phyloP scores from a whole-genome alignment of 2,329 filamentous ascomycete genomes.

The Macrophomina tecta region DNA sequence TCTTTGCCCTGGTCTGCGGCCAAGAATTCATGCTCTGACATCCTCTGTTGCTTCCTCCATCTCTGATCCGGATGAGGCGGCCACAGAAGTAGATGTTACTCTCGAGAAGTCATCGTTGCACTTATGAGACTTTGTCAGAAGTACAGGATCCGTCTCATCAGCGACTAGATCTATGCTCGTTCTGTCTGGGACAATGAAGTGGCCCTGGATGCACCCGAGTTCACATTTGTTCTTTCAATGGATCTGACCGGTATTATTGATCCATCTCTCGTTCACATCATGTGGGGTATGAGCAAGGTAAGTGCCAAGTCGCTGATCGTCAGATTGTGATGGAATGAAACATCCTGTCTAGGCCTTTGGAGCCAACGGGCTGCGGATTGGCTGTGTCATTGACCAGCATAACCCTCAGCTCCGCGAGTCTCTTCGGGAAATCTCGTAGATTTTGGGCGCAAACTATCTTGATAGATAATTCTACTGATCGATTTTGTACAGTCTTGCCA shows the following conservation, averaged over 20 bases:
- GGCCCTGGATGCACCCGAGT: conserved; percentile 26
- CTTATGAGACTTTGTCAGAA: conserved; percentile 39
- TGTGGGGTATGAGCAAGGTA: conserved; percentile 41
- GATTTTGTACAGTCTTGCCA: conserved; percentile 26
- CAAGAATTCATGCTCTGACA: too few relatives aligned
- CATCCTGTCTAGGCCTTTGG: conserved; percentile 37
- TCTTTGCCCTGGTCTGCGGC: too few relatives aligned
- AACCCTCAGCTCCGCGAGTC: conserved; percentile 2
- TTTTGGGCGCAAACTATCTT: not conserved
- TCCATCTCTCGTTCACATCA: conserved; percentile 36
- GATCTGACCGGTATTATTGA: conserved; percentile 31
- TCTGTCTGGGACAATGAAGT: conserved; percentile 36
- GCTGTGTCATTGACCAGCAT: conserved; percentile 36
- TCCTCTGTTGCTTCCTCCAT: too few relatives aligned
- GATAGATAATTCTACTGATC: too few relatives aligned
- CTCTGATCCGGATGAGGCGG: too few relatives aligned
- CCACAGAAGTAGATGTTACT: not conserved
- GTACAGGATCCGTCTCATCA: conserved; percentile 41
- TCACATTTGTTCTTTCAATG: conserved; percentile 37
- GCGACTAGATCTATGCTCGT: conserved; percentile 46
- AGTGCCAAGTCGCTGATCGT: not conserved
- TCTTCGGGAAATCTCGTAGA: conserved; percentile 3
- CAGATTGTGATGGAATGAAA: too few relatives aligned
- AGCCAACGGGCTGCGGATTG: conserved; percentile 41
- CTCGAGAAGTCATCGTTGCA: conserved; percentile 35